A percentile compares a stretch with the other conserved stretches of the same genome.
phyloP scores from a whole-genome alignment of 495 filamentous ascomycete species.

The Penicillium bovifimosum region DNA sequence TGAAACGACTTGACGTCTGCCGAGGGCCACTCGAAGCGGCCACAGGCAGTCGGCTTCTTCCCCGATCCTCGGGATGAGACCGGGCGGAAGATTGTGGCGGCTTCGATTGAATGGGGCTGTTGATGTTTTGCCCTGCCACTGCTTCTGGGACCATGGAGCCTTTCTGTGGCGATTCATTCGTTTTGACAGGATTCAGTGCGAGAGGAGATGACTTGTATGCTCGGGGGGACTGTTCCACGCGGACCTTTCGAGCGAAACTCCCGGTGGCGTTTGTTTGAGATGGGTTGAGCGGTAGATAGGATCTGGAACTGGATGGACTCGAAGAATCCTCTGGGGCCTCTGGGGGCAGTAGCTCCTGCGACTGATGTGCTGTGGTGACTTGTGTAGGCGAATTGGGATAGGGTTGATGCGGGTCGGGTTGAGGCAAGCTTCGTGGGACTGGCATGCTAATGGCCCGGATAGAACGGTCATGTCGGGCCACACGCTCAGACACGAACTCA shows the following conservation, averaged over 20 bases:
- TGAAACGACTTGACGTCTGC: slow-evolving; percentile 4
- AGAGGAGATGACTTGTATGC: slow-evolving; percentile 35
- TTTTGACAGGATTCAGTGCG: slow-evolving; percentile 20
- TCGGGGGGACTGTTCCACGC: slow-evolving; percentile 8
- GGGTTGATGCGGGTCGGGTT: background rate
- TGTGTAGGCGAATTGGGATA: background rate
- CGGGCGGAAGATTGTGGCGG: background rate
- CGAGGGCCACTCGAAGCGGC: background rate
- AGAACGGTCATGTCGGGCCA: background rate
- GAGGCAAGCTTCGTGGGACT: background rate
- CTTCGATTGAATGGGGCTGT: background rate
- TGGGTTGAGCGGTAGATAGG: background rate
- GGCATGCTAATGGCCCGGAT: background rate
- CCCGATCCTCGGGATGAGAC: slow-evolving; percentile 3
- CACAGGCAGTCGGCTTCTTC: slow-evolving; percentile 1
- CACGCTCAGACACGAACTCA: background rate
- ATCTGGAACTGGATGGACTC: background rate
- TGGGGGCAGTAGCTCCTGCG: background rate
- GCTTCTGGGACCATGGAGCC: background rate
- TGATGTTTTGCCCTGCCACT: background rate
- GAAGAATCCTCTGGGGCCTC: background rate
- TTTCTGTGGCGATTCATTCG: background rate
- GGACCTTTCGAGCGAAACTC: slow-evolving; percentile 4
- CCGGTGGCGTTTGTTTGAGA: background rate
- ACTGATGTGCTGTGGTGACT: slow-evolving; percentile 5